These are phyloP conservation scores for Dichotomopilus funicola DNA, from an alignment of 2,329 filamentous ascomycete species.

Conservation along the genomic window DNA sequence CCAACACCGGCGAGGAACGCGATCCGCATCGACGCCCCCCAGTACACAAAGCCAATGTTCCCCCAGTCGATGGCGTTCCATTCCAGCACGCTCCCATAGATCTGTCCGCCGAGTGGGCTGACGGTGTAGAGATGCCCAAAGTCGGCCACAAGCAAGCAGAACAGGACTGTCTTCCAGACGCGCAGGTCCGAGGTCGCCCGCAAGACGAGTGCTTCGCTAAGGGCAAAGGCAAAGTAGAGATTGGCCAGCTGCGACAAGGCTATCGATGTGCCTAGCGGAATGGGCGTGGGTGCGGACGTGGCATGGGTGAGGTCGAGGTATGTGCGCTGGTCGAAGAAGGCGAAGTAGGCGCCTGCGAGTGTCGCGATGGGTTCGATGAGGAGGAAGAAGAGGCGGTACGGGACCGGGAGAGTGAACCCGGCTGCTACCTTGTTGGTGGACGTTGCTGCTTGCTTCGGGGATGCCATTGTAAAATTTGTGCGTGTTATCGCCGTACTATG, in stretches of 20 bases:
- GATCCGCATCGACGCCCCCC: constrained; percentile 53
- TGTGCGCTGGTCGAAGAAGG: constrained; percentile 41
- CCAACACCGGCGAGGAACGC: constrained; percentile 55
- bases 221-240: constrained; percentile 67
- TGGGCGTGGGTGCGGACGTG: constrained; percentile 39
- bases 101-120: constrained; percentile 46
- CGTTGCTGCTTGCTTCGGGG: constrained; percentile 4
- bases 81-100: constrained; percentile 56
- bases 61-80: constrained; percentile 67
- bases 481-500: background rate
- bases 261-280: constrained; percentile 57
- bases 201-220: constrained; percentile 72
- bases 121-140: constrained; percentile 68
- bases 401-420: constrained; percentile 46
- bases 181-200: constrained; percentile 59
- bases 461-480: constrained; percentile 4
- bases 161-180: constrained; percentile 64
- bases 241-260: constrained; percentile 70
- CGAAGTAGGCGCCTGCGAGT: constrained; percentile 46
- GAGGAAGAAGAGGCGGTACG: constrained; percentile 69
- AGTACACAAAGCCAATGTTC: constrained; percentile 64
- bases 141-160: constrained; percentile 67
- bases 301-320: constrained; percentile 62
- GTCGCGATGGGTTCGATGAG: constrained; percentile 58
- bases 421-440: background rate